phyloP scores from a whole-genome alignment of 2,329 filamentous ascomycete species.

The Peltaster fructicola region DNA sequence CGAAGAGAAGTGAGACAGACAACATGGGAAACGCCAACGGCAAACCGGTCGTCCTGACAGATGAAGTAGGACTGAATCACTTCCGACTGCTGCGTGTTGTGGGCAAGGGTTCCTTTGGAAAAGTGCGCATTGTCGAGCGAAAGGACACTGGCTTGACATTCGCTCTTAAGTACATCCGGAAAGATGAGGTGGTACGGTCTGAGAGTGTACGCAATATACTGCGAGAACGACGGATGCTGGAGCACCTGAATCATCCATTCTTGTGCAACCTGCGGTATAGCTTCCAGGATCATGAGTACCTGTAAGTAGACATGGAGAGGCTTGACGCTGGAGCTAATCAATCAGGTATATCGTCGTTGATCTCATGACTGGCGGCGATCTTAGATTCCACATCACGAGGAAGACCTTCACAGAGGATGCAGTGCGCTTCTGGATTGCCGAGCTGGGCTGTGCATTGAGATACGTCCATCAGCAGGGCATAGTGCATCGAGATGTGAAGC shows the following conservation, averaged over 20 bases:
- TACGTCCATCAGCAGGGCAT: slow-evolving; percentile 78
- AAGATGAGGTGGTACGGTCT: slow-evolving; percentile 97
- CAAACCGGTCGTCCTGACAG: slow-evolving; percentile 80
- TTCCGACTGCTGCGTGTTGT: slow-evolving; percentile 91
- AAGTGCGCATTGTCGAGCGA: slow-evolving; percentile 94
- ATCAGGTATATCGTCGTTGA: slow-evolving; percentile 79
- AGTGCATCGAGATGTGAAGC: slow-evolving; percentile 81
- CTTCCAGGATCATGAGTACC: slow-evolving; percentile 97
- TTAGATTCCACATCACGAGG: slow-evolving; percentile 92
- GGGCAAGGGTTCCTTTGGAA: slow-evolving; percentile 93
- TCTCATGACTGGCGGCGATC: slow-evolving; percentile 90
- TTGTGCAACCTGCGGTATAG: slow-evolving; percentile 97
- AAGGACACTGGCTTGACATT: slow-evolving; percentile 92
- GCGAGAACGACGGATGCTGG: slow-evolving; percentile 89
- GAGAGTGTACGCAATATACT: slow-evolving; percentile 98
- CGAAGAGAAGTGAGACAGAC: too few relatives aligned
- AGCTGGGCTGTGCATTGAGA: slow-evolving; percentile 76
- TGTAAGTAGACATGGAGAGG: slow-evolving; percentile 42
- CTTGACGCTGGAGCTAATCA: neutral
- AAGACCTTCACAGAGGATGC: slow-evolving; percentile 97
- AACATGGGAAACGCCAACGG: slow-evolving; percentile 87
- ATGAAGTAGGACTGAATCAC: slow-evolving; percentile 96
- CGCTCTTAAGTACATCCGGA: slow-evolving; percentile 93
- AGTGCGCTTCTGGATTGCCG: slow-evolving; percentile 90
- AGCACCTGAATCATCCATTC: slow-evolving; percentile 94